Evolutionary conservation across 2,329 filamentous ascomycete genomes (phyloP).

Genomic region (Byssothecium circinans): DNA sequence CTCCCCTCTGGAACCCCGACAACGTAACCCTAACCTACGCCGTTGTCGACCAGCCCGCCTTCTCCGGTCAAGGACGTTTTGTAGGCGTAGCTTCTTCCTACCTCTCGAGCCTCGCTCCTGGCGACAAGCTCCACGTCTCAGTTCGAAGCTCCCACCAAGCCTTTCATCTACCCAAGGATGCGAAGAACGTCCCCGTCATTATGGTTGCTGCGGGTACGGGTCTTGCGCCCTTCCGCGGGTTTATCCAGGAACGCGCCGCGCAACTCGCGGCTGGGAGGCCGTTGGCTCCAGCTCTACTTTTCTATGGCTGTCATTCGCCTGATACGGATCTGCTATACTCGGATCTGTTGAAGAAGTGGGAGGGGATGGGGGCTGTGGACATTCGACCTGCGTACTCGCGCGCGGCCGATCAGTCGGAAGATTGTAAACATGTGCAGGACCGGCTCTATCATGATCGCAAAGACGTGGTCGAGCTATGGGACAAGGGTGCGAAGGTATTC

Average conservation of each 20-base stretch:
- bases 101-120: slow-evolving; percentile 43
- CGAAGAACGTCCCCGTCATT: slow-evolving; percentile 46
- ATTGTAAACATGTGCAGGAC: slow-evolving; percentile 58
- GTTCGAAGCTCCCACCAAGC: slow-evolving; percentile 46
- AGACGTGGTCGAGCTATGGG: slow-evolving; percentile 51
- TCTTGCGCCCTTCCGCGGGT: slow-evolving; percentile 49
- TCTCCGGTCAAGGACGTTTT: slow-evolving; percentile 47
- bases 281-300: slow-evolving; percentile 65
- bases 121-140: slow-evolving; percentile 48
- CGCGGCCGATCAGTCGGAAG: slow-evolving; percentile 45
- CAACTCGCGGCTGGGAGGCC: slow-evolving; percentile 52
- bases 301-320: slow-evolving; percentile 63
- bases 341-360: slow-evolving; percentile 62
- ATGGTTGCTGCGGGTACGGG: slow-evolving; percentile 46
- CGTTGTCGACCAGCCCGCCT: slow-evolving; percentile 61
- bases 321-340: slow-evolving; percentile 63
- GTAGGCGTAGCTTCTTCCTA: slow-evolving; percentile 50
- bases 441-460: slow-evolving; percentile 52
- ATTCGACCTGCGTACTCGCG: slow-evolving; percentile 64
- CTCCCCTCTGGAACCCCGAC: slow-evolving; percentile 61
- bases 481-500: slow-evolving; percentile 59
- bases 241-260: slow-evolving; percentile 45
- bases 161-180: slow-evolving; percentile 50
- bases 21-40: slow-evolving; percentile 68
- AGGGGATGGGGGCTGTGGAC: slow-evolving; percentile 60